A percentile compares a stretch with the other conserved stretches of the same genome.
Conservation (phyloP, 331 rosid genomes). For the Cucumis variabilis region DNA sequence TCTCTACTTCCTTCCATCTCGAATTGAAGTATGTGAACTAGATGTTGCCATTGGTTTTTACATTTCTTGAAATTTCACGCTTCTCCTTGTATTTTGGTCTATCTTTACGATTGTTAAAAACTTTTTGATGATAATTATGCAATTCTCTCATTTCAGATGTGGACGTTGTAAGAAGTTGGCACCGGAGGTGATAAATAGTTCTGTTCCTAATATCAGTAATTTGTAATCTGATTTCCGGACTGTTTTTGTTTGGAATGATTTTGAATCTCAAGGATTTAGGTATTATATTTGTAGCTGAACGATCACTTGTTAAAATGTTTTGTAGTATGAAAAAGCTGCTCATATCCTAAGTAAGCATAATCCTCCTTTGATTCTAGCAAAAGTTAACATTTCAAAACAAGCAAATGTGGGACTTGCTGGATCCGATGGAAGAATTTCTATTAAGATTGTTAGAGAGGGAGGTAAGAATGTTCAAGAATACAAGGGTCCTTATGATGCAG, state of each 20-base stretch:
- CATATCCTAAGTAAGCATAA: conserved; percentile 69
- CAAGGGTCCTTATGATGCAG: conserved; percentile 91
- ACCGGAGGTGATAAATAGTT: conserved; percentile 73
- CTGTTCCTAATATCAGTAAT: not conserved
- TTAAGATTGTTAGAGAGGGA: conserved; percentile 84
- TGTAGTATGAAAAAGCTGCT: conserved; percentile 88
- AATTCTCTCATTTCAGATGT: conserved; percentile 58
- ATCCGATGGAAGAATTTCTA: conserved; percentile 67
- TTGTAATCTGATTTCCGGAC: not conserved
- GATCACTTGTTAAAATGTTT: not conserved
- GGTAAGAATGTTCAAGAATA: conserved; percentile 81
- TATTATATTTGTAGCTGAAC: not conserved
- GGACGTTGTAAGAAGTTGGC: conserved; percentile 89
- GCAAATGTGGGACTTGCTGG: conserved; percentile 68
- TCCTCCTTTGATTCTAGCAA: conserved; percentile 78
- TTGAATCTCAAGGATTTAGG: not conserved
- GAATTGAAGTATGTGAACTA: not conserved
- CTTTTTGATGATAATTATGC: not conserved
- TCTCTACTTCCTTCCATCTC: not conserved
- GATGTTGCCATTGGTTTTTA: not conserved
- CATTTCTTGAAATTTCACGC: not conserved
- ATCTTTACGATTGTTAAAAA: not conserved
- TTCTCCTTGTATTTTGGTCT: too few relatives aligned
- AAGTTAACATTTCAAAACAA: conserved; percentile 81
- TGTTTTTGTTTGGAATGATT: not conserved